Percentiles rank a stretch among this genome's conserved stretches.
Conservation (phyloP, 2,329 filamentous ascomycete species). For the Pyrenophora tritici-repentis region DNA sequence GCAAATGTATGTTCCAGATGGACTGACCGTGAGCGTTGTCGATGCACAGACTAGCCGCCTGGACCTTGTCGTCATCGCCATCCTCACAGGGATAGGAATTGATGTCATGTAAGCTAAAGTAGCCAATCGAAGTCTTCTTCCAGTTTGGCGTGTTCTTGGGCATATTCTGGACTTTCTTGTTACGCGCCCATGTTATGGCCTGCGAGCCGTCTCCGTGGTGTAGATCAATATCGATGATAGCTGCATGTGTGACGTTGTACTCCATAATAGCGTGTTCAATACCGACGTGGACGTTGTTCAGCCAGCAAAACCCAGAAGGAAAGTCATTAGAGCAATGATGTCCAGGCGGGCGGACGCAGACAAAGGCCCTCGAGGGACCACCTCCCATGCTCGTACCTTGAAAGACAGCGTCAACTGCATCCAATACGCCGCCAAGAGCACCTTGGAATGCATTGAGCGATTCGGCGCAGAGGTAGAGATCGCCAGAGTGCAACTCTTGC, state of each 20-base stretch:
- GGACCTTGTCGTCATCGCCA: conserved; percentile 91
- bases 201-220: conserved; percentile 73
- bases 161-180: conserved; percentile 67
- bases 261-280: conserved; percentile 86
- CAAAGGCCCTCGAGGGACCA: conserved; percentile 78
- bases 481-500: conserved; percentile 77
- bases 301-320: conserved; percentile 96
- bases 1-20: conserved; percentile 94
- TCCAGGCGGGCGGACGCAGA: conserved; percentile 88
- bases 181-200: conserved; percentile 89
- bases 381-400: conserved; percentile 51
- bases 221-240: conserved; percentile 59
- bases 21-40: conserved; percentile 93
- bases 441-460: conserved; percentile 88
- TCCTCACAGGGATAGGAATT: conserved; percentile 97
- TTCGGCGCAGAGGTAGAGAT: conserved; percentile 87
- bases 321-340: conserved; percentile 91
- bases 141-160: conserved; percentile 73
- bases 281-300: conserved; percentile 97
- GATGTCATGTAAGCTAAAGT: conserved; percentile 97
- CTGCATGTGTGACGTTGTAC: conserved; percentile 89
- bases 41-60: conserved; percentile 90
- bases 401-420: conserved; percentile 88
- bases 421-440: conserved; percentile 88
- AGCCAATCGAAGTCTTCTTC: conserved; percentile 88